Evolutionary conservation across 768 basidiomycete genomes (phyloP).

Genomic region (Nevesoporus exiguus): DNA sequence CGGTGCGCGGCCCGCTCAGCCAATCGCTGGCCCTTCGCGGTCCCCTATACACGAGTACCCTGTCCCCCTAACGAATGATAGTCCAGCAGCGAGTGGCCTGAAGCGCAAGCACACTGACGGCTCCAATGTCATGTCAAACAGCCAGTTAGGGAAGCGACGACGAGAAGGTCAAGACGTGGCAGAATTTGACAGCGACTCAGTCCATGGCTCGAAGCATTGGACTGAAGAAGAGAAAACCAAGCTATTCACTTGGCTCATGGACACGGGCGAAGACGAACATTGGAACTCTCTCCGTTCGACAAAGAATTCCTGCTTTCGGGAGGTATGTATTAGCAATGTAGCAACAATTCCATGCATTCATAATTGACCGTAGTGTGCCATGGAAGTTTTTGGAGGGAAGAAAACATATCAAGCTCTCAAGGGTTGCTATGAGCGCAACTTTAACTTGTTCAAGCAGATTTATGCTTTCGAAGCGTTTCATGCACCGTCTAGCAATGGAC

Average conservation of each 20-base stretch:
- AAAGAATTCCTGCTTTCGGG: constrained; percentile 79
- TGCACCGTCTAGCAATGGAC: constrained; percentile 31
- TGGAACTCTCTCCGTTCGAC: constrained; percentile 76
- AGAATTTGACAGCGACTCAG: constrained; percentile 35
- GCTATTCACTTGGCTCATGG: constrained; percentile 79
- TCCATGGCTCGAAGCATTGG: constrained; percentile 78
- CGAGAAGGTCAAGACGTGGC: constrained; percentile 28
- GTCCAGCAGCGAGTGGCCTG: constrained; percentile 17
- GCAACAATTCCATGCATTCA: constrained; percentile 1
- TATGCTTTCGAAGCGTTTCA: constrained; percentile 62
- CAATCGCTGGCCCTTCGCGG: constrained; percentile 27
- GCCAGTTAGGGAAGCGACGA: constrained; percentile 30
- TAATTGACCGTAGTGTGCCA: constrained; percentile 50
- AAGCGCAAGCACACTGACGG: constrained; percentile 51
- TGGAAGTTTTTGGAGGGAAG: constrained; percentile 67
- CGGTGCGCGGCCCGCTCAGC: constrained; percentile 24
- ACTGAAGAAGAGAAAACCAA: constrained; percentile 79
- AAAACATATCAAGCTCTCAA: constrained; percentile 84
- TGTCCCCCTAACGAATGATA: constrained; percentile 28
- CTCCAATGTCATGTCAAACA: constrained; percentile 13
- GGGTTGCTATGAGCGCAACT: constrained; percentile 82
- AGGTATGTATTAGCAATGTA: constrained; percentile 40
- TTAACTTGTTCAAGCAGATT: constrained; percentile 82
- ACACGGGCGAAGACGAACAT: constrained; percentile 63
- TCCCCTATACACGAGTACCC: constrained; percentile 35